phyloP scores from a whole-genome alignment of 768 basidiomycete genomes.

The Coprinellus aureogranulatus region DNA sequence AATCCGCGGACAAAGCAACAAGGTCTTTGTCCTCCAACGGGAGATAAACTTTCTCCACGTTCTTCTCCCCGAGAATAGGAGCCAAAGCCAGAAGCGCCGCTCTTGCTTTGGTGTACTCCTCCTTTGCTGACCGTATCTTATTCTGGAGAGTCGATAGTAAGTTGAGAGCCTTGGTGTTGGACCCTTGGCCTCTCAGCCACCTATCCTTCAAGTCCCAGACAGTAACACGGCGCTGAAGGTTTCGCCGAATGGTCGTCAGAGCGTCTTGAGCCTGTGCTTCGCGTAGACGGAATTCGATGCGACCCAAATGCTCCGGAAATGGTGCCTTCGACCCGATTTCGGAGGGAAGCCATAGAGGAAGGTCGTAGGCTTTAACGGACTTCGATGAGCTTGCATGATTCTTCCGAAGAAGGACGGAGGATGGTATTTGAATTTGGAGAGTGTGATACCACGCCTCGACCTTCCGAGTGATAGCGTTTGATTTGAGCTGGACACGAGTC shows the following conservation, averaged over 20 bases:
- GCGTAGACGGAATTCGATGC: neutral
- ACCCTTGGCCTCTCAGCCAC: neutral
- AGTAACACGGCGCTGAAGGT: neutral
- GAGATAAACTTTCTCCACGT: neutral
- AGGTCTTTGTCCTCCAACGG: neutral
- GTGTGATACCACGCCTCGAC: neutral
- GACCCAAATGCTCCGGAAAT: neutral
- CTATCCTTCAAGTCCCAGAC: neutral
- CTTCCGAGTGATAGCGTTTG: neutral
- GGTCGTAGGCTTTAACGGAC: neutral
- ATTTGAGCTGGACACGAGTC: neutral
- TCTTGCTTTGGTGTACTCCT: neutral
- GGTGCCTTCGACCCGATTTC: neutral
- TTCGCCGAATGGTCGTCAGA: neutral
- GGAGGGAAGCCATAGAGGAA: neutral
- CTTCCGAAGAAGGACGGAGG: neutral
- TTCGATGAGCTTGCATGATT: neutral
- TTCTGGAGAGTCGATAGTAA: neutral
- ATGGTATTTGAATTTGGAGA: neutral
- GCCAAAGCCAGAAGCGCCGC: neutral
- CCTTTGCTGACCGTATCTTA: neutral
- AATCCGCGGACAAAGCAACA: neutral
- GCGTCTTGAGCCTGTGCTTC: neutral
- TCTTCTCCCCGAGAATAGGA: neutral
- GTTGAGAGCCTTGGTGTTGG: neutral